These are phyloP conservation scores for Populus hybrid DNA, from an alignment of 441 rosid species.

Conservation along the genomic window DNA sequence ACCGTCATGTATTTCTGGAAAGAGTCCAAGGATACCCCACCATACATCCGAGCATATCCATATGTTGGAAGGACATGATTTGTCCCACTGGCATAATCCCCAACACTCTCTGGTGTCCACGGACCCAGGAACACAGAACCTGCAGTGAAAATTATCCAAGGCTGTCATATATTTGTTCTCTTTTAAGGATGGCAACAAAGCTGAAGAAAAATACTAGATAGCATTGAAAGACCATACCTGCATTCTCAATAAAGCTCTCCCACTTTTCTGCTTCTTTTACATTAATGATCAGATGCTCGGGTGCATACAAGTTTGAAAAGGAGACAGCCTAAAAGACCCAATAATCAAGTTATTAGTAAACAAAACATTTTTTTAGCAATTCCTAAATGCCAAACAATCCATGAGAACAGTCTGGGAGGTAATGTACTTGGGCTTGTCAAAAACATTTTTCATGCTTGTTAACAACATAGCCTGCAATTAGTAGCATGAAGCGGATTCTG, in stretches of 20 bases:
- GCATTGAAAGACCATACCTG: constrained; percentile 40
- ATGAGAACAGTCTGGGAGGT: neutral
- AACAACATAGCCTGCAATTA: neutral
- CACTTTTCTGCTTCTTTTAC: constrained; percentile 91
- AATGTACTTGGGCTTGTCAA: neutral
- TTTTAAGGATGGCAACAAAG: neutral
- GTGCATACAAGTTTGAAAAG: constrained; percentile 86
- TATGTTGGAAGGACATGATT: constrained; percentile 93
- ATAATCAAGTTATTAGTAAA: neutral
- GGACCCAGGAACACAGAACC: constrained; percentile 84
- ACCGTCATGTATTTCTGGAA: constrained; percentile 80
- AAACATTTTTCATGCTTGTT: neutral
- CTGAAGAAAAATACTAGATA: too few relatives aligned
- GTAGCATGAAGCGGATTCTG: neutral
- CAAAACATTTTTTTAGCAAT: neutral
- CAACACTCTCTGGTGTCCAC: constrained; percentile 94
- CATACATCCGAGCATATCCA: constrained; percentile 85
- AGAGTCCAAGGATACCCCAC: constrained; percentile 84
- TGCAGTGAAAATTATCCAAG: constrained; percentile 14
- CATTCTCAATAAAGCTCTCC: constrained; percentile 81
- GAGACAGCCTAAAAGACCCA: constrained; percentile 43
- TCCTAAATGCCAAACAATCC: neutral
- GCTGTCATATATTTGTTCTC: neutral
- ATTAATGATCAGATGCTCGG: constrained; percentile 86
- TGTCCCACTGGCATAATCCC: constrained; percentile 90